A percentile compares a stretch with the other conserved stretches of the same genome.
These are phyloP conservation scores for Pythium rhizo-oryzae DNA, from an alignment of 352 stramenopile species.

Conservation along the genomic window DNA sequence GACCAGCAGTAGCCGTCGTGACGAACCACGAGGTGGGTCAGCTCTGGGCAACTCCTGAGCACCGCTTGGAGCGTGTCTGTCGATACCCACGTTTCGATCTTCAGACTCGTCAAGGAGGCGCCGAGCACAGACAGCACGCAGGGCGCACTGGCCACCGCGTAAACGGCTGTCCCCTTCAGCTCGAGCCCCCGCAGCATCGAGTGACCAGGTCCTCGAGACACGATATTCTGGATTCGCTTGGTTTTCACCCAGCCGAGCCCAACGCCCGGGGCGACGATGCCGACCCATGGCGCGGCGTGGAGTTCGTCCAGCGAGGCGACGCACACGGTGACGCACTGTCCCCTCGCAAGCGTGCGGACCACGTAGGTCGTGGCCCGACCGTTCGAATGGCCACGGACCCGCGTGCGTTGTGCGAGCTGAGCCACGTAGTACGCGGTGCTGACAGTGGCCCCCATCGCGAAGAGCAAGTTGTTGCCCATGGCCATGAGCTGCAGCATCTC, in stretches of 20 bases:
- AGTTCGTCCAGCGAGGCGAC: neutral
- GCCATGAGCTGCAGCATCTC: too few relatives aligned
- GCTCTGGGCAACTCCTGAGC: neutral
- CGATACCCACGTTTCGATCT: neutral
- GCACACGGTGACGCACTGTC: neutral
- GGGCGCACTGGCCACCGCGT: neutral
- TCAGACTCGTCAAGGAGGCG: neutral
- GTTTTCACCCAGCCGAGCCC: neutral
- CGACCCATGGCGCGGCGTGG: neutral
- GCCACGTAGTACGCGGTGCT: too few relatives aligned
- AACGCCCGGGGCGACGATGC: neutral
- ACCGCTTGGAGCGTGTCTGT: neutral
- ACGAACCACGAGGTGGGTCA: neutral
- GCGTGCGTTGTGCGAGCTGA: too few relatives aligned
- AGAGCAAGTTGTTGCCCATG: too few relatives aligned
- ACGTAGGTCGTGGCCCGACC: too few relatives aligned
- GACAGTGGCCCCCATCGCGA: too few relatives aligned
- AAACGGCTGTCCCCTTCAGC: neutral
- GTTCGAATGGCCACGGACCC: too few relatives aligned
- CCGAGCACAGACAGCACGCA: neutral
- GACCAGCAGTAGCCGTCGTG: neutral
- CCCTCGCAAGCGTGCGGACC: too few relatives aligned
- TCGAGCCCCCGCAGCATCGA: neutral
- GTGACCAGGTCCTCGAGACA: neutral
- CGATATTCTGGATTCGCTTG: neutral